phyloP scores from a whole-genome alignment of 768 basidiomycete species.

The Mycena maculata region DNA sequence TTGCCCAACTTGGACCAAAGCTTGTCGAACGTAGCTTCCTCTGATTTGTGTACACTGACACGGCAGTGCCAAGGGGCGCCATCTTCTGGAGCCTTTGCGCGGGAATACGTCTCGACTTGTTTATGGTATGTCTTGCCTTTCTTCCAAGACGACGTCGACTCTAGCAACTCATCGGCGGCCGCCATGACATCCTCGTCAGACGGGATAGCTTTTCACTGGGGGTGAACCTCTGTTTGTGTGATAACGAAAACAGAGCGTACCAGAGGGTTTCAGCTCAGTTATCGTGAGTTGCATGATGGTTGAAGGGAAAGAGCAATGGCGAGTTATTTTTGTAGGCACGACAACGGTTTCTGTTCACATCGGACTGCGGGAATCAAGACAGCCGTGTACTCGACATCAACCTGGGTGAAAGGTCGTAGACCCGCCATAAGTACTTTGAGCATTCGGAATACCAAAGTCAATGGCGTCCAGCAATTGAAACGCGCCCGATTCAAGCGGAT shows the following conservation, averaged over 20 bases:
- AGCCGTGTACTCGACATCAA: neutral
- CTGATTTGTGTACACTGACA: slow-evolving; percentile 69
- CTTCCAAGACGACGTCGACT: slow-evolving; percentile 71
- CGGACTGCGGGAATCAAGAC: neutral
- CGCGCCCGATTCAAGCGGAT: no score
- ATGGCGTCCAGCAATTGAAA: no score
- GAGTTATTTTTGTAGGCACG: slow-evolving; percentile 14
- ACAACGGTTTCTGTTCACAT: slow-evolving; percentile 2
- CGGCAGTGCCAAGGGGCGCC: slow-evolving; percentile 77
- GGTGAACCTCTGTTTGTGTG: neutral
- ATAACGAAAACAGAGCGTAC: slow-evolving; percentile 40
- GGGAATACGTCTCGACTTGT: slow-evolving; percentile 66
- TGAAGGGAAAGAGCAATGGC: neutral
- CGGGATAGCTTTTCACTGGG: slow-evolving; percentile 64
- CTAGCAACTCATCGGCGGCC: slow-evolving; percentile 66
- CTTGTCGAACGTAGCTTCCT: slow-evolving; percentile 80
- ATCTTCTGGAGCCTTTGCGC: slow-evolving; percentile 64
- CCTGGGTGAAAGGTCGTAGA: neutral
- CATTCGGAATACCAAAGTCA: no score
- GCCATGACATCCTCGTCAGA: slow-evolving; percentile 67
- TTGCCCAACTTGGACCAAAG: slow-evolving; percentile 75
- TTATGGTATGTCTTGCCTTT: slow-evolving; percentile 71
- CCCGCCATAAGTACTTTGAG: no score
- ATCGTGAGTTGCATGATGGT: slow-evolving; percentile 55
- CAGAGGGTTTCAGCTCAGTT: slow-evolving; percentile 51